These are phyloP conservation scores for Metschnikowia hibisci DNA, from an alignment of 805 yeast genomes.

Conservation along the genomic window DNA sequence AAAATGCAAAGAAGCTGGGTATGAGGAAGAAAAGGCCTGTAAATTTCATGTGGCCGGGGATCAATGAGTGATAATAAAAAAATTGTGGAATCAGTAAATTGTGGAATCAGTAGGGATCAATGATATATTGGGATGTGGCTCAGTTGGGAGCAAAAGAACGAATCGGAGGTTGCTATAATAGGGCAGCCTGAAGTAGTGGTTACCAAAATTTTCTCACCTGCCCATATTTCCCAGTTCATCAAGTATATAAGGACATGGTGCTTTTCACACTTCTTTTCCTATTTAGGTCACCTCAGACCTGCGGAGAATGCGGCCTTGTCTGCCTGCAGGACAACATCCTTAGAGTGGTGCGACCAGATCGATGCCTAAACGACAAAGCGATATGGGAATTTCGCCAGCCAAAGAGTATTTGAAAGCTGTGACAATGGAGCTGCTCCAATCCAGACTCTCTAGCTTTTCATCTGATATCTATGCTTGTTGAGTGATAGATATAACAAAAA, in stretches of 20 bases:
- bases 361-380: no score
- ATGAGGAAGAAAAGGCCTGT: constrained; percentile 4
- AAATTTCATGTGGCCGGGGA: constrained; percentile 6
- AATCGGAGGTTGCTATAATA: neutral
- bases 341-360: neutral
- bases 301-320: neutral
- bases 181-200: neutral
- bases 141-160: neutral
- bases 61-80: no score
- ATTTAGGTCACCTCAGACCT: constrained; percentile 5
- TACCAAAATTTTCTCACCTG: neutral
- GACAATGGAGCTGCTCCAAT: no score
- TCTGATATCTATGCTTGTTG: no score
- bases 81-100: no score
- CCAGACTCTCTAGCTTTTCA: no score
- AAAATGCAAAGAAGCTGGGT: constrained; percentile 4
- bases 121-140: no score
- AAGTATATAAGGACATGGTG: constrained; percentile 4
- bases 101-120: no score
- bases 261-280: constrained; percentile 5
- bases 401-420: no score
- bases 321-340: neutral
- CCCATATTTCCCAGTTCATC: neutral
- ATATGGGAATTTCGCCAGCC: no score
- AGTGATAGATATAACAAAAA: neutral